phyloP scores from a whole-genome alignment of 2,329 filamentous ascomycete species.

The Mariannaea elegans region DNA sequence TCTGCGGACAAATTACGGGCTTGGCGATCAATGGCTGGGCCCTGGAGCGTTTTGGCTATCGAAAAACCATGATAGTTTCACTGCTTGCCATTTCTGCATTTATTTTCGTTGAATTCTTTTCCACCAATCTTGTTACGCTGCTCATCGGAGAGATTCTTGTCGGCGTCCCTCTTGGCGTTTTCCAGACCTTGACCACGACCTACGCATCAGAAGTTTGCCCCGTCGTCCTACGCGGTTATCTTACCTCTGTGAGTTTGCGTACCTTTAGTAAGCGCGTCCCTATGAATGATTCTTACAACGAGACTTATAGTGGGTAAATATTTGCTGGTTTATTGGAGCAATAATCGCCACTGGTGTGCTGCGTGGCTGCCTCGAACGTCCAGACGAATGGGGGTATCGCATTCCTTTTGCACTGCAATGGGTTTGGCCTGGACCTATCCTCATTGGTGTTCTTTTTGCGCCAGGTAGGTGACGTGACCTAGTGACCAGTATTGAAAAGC shows the following conservation, averaged over 20 bases:
- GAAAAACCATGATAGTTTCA: too few relatives aligned
- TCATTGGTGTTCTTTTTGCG: slow-evolving; percentile 52
- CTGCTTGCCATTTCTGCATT: too few relatives aligned
- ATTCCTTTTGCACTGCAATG: slow-evolving; percentile 61
- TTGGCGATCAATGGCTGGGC: too few relatives aligned
- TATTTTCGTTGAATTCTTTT: too few relatives aligned
- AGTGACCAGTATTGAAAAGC: too few relatives aligned
- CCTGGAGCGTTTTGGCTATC: too few relatives aligned
- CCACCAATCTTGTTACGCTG: too few relatives aligned
- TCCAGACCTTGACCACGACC: slow-evolving; percentile 56
- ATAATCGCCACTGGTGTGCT: slow-evolving; percentile 54
- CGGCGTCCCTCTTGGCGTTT: slow-evolving; percentile 56
- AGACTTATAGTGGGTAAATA: slow-evolving; percentile 49
- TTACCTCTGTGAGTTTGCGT: slow-evolving; percentile 45
- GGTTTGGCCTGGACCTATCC: slow-evolving; percentile 56
- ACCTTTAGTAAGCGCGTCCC: too few relatives aligned
- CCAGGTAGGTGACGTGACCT: slow-evolving; percentile 38
- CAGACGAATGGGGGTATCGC: slow-evolving; percentile 53
- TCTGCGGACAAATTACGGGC: too few relatives aligned
- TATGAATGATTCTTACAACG: too few relatives aligned
- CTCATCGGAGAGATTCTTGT: slow-evolving; percentile 51
- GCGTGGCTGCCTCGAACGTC: slow-evolving; percentile 47
- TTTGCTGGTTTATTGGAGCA: slow-evolving; percentile 60
- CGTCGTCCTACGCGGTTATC: slow-evolving; percentile 54
- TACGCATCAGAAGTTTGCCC: slow-evolving; percentile 59